A percentile compares a stretch with the other conserved stretches of the same genome.
Evolutionary conservation across 352 stramenopile genomes (phyloP).

Genomic region (Pythium dissimile): DNA sequence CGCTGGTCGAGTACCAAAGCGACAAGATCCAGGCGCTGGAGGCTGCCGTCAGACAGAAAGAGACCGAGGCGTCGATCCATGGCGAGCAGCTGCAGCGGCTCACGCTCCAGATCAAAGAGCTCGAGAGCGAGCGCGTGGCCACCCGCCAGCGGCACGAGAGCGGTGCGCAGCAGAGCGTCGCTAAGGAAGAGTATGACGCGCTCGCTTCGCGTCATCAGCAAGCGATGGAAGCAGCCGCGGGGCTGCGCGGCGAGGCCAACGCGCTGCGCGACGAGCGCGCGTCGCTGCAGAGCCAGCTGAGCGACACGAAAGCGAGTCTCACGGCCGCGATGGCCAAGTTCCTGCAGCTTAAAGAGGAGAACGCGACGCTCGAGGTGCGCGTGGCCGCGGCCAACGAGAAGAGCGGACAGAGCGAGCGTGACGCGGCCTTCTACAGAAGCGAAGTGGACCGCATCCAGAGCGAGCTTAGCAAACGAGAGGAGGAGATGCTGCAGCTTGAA

Average conservation of each 20-base stretch:
- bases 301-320: slow-evolving; percentile 31
- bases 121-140: slow-evolving; percentile 30
- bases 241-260: slow-evolving; percentile 48
- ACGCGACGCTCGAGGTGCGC: slow-evolving; percentile 49
- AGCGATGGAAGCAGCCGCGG: slow-evolving; percentile 34
- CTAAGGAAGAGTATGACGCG: slow-evolving; percentile 25
- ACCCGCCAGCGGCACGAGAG: slow-evolving; percentile 8
- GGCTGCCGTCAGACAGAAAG: background rate
- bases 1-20: slow-evolving; percentile 13
- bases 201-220: slow-evolving; percentile 24
- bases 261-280: slow-evolving; percentile 47
- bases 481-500: slow-evolving; percentile 27
- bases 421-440: slow-evolving; percentile 34
- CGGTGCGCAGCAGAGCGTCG: slow-evolving; percentile 8
- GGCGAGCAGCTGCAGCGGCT: slow-evolving; percentile 8
- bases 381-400: slow-evolving; percentile 29
- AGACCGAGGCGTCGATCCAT: slow-evolving; percentile 5
- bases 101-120: slow-evolving; percentile 24
- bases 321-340: slow-evolving; percentile 43
- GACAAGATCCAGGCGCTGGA: slow-evolving; percentile 24
- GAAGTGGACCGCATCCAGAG: slow-evolving; percentile 39
- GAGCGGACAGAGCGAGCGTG: slow-evolving; percentile 30
- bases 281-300: slow-evolving; percentile 36
- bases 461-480: slow-evolving; percentile 30
- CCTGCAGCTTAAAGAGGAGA: slow-evolving; percentile 57